phyloP scores from a whole-genome alignment of 2,329 filamentous ascomycete species.

The Geosmithia morbida region DNA sequence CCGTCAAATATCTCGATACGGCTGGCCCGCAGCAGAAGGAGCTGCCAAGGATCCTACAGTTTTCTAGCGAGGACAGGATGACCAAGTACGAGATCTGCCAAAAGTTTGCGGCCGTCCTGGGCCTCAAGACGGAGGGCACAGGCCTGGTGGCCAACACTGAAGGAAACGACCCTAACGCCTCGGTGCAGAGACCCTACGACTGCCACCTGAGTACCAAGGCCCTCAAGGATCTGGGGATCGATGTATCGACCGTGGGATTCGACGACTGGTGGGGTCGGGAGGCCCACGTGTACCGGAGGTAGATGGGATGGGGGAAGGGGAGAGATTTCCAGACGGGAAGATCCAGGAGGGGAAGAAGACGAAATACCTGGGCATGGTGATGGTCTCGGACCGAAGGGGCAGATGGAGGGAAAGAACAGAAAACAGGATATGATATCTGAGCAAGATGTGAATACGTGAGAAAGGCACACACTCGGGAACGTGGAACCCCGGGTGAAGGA shows the following conservation, averaged over 20 bases:
- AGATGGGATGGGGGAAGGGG: neutral
- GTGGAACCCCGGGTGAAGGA: no score
- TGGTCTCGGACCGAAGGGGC: no score
- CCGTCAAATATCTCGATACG: conserved; percentile 48
- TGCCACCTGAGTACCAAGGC: conserved; percentile 70
- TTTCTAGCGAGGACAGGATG: conserved; percentile 71
- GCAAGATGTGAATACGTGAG: no score
- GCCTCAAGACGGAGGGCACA: conserved; percentile 41
- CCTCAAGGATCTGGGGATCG: conserved; percentile 59
- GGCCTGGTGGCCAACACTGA: conserved; percentile 56
- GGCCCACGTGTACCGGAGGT: conserved; percentile 11
- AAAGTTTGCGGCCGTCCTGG: conserved; percentile 66
- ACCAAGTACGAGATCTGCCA: conserved; percentile 87
- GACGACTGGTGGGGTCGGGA: conserved; percentile 65
- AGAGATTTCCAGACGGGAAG: no score
- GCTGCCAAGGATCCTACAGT: conserved; percentile 64
- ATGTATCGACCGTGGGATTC: conserved; percentile 63
- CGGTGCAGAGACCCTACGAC: conserved; percentile 71
- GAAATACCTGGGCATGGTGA: no score
- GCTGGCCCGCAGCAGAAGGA: conserved; percentile 28
- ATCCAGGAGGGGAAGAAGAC: no score
- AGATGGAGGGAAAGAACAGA: no score
- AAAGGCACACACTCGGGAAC: no score
- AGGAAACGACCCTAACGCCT: conserved; percentile 56
- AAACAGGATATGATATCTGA: no score